Evolutionary conservation across 1,284 basidiomycete species (phyloP).

Genomic region (Pseudozyma sp.): DNA sequence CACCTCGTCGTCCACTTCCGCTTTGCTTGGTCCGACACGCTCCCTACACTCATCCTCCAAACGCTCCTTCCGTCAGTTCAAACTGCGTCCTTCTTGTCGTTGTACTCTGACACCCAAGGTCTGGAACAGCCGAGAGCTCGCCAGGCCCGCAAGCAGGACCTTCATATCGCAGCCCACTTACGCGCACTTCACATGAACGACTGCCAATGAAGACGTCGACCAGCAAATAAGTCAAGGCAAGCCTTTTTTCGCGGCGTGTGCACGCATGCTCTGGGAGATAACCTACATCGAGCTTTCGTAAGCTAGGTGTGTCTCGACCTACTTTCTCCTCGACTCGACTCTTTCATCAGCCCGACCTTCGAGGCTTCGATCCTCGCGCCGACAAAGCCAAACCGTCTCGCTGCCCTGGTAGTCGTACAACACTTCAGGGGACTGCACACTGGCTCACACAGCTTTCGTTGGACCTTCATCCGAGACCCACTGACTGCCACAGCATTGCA

Average conservation of each 20-base stretch:
- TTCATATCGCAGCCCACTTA: constrained; percentile 10
- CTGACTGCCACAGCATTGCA: too few relatives aligned
- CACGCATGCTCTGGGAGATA: not conserved
- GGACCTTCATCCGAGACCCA: too few relatives aligned
- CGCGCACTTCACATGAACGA: constrained; percentile 13
- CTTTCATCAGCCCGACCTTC: not conserved
- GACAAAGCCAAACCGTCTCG: not conserved
- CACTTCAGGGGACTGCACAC: not conserved
- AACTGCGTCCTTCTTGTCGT: not conserved
- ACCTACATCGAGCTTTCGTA: not conserved
- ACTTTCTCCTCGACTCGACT: not conserved
- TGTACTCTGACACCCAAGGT: not conserved
- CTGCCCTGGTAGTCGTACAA: not conserved
- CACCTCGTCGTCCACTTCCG: not conserved
- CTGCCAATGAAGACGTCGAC: constrained; percentile 24
- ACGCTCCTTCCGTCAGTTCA: too few relatives aligned
- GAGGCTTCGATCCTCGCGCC: not conserved
- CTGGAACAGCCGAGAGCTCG: not conserved
- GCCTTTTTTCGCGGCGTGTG: constrained; percentile 9
- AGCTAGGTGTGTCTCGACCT: not conserved
- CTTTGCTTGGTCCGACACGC: constrained; percentile 14
- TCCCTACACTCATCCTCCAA: constrained; percentile 40
- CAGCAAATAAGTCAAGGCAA: constrained; percentile 11
- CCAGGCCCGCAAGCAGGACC: not conserved
- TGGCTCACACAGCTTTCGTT: too few relatives aligned